Conservation (phyloP, 2,329 filamentous ascomycete genomes). For the Fusarium dimerum region DNA sequence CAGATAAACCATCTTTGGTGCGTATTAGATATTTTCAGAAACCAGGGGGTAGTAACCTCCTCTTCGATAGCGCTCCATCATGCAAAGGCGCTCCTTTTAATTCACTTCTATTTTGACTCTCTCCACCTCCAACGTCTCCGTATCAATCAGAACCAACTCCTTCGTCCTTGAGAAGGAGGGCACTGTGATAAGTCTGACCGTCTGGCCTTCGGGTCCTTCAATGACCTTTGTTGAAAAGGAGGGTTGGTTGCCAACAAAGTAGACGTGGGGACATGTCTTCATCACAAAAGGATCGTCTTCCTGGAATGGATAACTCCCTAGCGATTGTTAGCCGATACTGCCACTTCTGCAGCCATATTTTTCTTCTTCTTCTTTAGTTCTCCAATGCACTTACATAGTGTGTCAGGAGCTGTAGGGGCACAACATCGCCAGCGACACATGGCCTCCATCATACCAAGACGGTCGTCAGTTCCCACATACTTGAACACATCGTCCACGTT, state of each 20-base stretch:
- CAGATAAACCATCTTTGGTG: too few species aligned
- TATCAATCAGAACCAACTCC: constrained; percentile 80
- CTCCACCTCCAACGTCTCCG: constrained; percentile 80
- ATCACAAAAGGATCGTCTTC: constrained; percentile 90
- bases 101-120: constrained; percentile 58
- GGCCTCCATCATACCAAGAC: constrained; percentile 88
- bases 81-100: constrained; percentile 5
- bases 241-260: constrained; percentile 85
- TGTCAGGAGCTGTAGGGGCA: constrained; percentile 94
- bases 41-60: too few species aligned
- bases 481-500: constrained; percentile 93
- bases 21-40: constrained; percentile 13
- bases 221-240: constrained; percentile 73
- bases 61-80: too few species aligned
- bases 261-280: constrained; percentile 82
- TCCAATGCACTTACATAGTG: constrained; percentile 68
- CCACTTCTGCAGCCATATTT: neutral
- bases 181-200: constrained; percentile 76
- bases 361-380: too few species aligned
- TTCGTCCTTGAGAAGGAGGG: constrained; percentile 79
- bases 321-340: constrained; percentile 11
- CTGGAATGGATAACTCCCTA: constrained; percentile 95
- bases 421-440: constrained; percentile 90
- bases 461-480: constrained; percentile 77
- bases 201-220: constrained; percentile 65